A percentile compares a stretch with the other conserved stretches of the same genome.
Evolutionary conservation across 2,329 filamentous ascomycete species (phyloP).

Genomic region (Rutstroemia sydowiana): DNA sequence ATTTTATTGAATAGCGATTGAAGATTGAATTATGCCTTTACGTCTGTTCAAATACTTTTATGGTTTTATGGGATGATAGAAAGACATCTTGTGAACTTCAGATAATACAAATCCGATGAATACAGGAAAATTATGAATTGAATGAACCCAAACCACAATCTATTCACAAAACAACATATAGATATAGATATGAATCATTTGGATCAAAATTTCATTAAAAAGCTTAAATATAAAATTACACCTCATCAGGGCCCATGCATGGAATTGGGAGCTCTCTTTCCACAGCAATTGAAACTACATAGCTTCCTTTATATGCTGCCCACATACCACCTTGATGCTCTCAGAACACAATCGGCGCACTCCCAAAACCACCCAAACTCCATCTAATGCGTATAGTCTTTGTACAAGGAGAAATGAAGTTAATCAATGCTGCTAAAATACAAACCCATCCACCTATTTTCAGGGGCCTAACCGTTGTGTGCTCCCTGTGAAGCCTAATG

Average conservation of each 20-base stretch:
- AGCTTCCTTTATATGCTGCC: background rate
- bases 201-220: constrained; percentile 2
- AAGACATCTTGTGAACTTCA: too few relatives aligned
- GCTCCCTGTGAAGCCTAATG: constrained; percentile 55
- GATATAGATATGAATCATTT: too few relatives aligned
- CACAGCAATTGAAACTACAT: background rate
- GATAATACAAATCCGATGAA: too few relatives aligned
- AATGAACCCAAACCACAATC: too few relatives aligned
- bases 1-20: too few relatives aligned
- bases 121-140: too few relatives aligned
- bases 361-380: constrained; percentile 4
- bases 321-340: background rate
- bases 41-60: too few relatives aligned
- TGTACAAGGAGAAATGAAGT: constrained; percentile 1
- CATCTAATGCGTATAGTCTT: constrained; percentile 5
- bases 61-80: too few relatives aligned
- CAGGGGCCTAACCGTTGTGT: constrained; percentile 63
- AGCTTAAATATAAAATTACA: constrained; percentile 1
- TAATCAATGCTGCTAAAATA: background rate
- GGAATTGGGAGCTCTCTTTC: background rate
- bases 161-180: too few relatives aligned
- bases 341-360: background rate
- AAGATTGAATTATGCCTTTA: too few relatives aligned
- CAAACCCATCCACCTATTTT: constrained; percentile 20
- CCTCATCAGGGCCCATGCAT: background rate